These are phyloP conservation scores for Ophiostoma novo-ulmi DNA, from an alignment of 2,329 filamentous ascomycete genomes.

Conservation along the genomic window DNA sequence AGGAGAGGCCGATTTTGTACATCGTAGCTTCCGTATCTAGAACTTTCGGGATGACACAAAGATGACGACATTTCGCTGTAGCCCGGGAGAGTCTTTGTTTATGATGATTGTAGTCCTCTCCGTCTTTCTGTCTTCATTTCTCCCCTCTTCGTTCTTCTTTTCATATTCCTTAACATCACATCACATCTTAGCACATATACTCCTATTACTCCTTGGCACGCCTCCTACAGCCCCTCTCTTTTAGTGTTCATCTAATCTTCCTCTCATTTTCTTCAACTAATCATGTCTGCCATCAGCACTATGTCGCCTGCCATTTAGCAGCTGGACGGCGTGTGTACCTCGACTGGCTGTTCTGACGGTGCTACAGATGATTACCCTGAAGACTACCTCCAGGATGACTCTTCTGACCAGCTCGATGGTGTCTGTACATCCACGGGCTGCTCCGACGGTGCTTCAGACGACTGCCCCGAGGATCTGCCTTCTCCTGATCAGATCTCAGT, in stretches of 20 bases:
- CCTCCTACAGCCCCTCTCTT: background rate
- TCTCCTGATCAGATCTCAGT: background rate
- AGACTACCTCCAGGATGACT: background rate
- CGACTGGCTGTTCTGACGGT: conserved; percentile 17
- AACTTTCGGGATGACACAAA: background rate
- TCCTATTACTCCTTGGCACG: background rate
- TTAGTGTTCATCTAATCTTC: background rate
- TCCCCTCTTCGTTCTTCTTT: conserved; percentile 2
- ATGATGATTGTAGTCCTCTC: conserved; percentile 3
- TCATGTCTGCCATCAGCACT: conserved; percentile 1
- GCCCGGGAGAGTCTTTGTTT: conserved; percentile 1
- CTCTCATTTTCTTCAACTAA: background rate
- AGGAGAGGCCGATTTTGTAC: background rate
- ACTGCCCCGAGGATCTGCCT: background rate
- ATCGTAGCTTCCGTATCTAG: background rate
- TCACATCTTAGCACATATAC: conserved; percentile 15
- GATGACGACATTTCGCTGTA: background rate
- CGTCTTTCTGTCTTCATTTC: conserved; percentile 3
- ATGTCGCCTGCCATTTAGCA: conserved; percentile 14
- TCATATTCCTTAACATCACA: background rate
- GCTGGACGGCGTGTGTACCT: conserved; percentile 19
- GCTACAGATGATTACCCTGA: conserved; percentile 14
- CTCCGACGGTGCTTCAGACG: conserved; percentile 2
- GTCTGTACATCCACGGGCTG: conserved; percentile 10
- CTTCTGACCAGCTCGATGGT: conserved; percentile 5